A percentile compares a stretch with the other conserved stretches of the same genome.
Evolutionary conservation across 2,329 filamentous ascomycete species (phyloP).

Genomic region (Cadophora luteo-olivacea): DNA sequence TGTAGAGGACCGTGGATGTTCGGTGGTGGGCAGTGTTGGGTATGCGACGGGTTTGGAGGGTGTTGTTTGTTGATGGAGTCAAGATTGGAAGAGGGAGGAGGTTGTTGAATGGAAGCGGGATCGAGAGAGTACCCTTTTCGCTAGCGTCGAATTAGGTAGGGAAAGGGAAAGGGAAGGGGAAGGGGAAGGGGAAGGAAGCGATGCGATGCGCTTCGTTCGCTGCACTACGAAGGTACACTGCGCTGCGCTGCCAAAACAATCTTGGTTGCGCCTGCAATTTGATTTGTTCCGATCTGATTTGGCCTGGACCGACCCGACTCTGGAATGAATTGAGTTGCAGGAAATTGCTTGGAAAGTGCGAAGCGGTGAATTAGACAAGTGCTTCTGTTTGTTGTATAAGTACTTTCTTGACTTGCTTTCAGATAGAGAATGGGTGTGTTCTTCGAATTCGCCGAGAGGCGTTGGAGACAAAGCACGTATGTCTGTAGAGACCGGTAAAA

Average conservation of each 20-base stretch:
- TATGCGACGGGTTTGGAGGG: constrained; percentile 33
- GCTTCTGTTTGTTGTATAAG: neutral
- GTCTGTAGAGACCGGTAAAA: neutral
- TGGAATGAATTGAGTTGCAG: neutral
- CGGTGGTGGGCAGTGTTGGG: constrained; percentile 19
- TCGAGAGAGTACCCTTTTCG: constrained; percentile 34
- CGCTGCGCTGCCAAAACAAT: constrained; percentile 15
- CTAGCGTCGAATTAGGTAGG: constrained; percentile 30
- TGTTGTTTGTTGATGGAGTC: constrained; percentile 28
- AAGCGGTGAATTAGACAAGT: neutral
- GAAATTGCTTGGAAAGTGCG: neutral
- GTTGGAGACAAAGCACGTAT: neutral
- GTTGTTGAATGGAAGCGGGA: constrained; percentile 38
- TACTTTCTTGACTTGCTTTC: neutral
- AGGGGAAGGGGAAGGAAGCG: neutral
- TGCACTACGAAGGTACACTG: neutral
- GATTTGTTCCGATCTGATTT: neutral
- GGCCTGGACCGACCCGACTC: neutral
- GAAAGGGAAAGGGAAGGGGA: constrained; percentile 26
- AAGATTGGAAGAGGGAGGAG: constrained; percentile 30
- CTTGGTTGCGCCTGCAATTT: constrained; percentile 35
- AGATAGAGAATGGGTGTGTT: neutral
- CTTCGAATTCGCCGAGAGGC: neutral
- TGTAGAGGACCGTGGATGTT: constrained; percentile 21
- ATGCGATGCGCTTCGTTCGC: constrained; percentile 18